phyloP scores from a whole-genome alignment of 2,329 filamentous ascomycete species.

The Curvularia hawaiiensis region DNA sequence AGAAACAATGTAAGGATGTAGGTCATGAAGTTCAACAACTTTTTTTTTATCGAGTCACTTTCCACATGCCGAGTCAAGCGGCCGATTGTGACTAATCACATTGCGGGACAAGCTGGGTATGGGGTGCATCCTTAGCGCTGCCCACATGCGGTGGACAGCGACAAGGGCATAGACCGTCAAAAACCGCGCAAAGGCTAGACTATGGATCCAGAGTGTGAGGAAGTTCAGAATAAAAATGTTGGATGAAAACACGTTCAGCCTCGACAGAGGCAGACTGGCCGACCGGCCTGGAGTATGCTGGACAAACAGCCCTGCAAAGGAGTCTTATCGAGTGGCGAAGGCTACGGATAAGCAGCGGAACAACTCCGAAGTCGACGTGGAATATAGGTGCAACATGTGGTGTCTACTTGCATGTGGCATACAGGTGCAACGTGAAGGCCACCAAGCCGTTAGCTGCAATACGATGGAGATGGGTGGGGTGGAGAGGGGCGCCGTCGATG shows the following conservation, averaged over 20 bases:
- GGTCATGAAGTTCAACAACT: neutral
- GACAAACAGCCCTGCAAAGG: neutral
- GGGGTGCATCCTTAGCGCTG: slow-evolving; percentile 3
- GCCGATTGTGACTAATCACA: slow-evolving; percentile 9
- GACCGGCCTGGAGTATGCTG: neutral
- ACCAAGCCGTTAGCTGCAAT: neutral
- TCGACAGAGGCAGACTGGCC: neutral
- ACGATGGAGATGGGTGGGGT: neutral
- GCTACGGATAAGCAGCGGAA: neutral
- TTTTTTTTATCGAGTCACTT: slow-evolving; percentile 8
- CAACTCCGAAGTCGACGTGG: neutral
- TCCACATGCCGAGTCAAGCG: slow-evolving; percentile 4
- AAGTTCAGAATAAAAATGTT: neutral
- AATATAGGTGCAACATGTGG: neutral
- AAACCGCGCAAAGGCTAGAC: neutral
- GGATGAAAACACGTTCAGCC: neutral
- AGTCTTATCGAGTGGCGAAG: neutral
- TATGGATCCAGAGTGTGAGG: neutral
- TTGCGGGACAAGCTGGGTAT: slow-evolving; percentile 2
- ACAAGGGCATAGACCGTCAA: slow-evolving; percentile 1
- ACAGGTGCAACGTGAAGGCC: neutral
- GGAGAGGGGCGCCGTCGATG: neutral
- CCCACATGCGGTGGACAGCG: neutral
- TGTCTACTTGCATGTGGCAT: neutral
- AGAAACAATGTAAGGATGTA: neutral